Evolutionary conservation across 768 basidiomycete species (phyloP).

Genomic region (Butyriboletus loyo): DNA sequence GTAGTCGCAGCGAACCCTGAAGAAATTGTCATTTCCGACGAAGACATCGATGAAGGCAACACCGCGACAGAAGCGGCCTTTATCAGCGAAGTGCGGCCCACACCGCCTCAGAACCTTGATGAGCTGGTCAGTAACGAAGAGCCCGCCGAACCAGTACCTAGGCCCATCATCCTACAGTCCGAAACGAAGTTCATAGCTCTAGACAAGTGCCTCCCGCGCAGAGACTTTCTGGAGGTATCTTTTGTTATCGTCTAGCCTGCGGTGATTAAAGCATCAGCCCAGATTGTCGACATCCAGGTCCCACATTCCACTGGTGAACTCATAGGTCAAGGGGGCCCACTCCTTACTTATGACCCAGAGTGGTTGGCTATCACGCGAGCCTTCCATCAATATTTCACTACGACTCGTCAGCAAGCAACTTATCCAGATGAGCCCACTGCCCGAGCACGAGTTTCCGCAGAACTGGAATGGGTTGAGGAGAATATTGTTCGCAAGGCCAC

Average conservation of each 20-base stretch:
- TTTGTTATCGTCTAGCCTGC: not conserved
- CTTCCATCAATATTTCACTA: conserved; percentile 75
- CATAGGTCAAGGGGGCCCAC: conserved; percentile 24
- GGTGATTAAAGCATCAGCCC: conserved; percentile 1
- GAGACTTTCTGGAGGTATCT: conserved; percentile 78
- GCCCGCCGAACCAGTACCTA: conserved; percentile 35
- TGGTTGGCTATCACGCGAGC: conserved; percentile 95
- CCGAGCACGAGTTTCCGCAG: conserved; percentile 52
- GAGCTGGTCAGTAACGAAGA: conserved; percentile 52
- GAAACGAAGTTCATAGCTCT: conserved; percentile 83
- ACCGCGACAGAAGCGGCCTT: not conserved
- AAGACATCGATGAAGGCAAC: conserved; percentile 23
- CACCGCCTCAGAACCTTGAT: conserved; percentile 43
- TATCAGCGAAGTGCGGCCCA: conserved; percentile 35
- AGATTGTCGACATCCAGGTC: conserved; percentile 69
- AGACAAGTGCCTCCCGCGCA: conserved; percentile 79
- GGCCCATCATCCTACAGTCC: conserved; percentile 19
- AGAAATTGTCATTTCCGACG: conserved; percentile 40
- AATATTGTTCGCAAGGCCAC: conserved; percentile 41
- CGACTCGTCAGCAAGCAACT: conserved; percentile 41
- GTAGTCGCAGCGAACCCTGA: conserved; percentile 31
- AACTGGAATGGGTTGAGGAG: conserved; percentile 63
- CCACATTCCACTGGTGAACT: conserved; percentile 8
- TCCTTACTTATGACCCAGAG: conserved; percentile 74
- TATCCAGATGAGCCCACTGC: conserved; percentile 59